Conservation (phyloP, 163 green algal species). For the Trebouxia gelatinosa region DNA sequence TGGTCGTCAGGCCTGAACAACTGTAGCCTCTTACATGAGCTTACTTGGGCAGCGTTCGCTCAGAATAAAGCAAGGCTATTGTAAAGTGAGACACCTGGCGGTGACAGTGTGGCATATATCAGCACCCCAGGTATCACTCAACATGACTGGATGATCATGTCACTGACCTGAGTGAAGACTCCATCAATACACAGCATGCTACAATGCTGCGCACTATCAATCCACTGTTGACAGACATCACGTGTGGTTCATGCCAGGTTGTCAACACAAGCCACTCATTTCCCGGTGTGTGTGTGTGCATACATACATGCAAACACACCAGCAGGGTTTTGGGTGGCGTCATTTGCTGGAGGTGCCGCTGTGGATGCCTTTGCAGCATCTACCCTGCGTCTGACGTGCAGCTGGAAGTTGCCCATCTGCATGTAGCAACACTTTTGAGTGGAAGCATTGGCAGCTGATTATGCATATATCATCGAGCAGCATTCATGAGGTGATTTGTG, state of each 20-base stretch:
- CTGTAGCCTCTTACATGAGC: too few relatives aligned
- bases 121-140: too few relatives aligned
- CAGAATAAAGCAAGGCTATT: background rate
- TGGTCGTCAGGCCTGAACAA: background rate
- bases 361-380: slow-evolving; percentile 15
- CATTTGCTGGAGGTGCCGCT: background rate
- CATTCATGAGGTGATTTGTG: background rate
- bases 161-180: too few relatives aligned
- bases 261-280: too few relatives aligned
- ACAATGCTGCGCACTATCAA: background rate
- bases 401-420: slow-evolving; percentile 64
- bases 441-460: background rate
- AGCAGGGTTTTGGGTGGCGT: background rate
- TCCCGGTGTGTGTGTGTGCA: background rate
- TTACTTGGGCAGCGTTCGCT: background rate
- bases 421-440: background rate
- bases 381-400: slow-evolving; percentile 58
- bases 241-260: too few relatives aligned
- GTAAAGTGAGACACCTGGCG: background rate
- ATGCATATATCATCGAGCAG: background rate
- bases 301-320: background rate
- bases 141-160: too few relatives aligned
- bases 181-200: too few relatives aligned
- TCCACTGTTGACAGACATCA: background rate
- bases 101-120: background rate